These are phyloP conservation scores for Sesbania bispinosa DNA, from an alignment of 306 rosid genomes.

Conservation along the genomic window DNA sequence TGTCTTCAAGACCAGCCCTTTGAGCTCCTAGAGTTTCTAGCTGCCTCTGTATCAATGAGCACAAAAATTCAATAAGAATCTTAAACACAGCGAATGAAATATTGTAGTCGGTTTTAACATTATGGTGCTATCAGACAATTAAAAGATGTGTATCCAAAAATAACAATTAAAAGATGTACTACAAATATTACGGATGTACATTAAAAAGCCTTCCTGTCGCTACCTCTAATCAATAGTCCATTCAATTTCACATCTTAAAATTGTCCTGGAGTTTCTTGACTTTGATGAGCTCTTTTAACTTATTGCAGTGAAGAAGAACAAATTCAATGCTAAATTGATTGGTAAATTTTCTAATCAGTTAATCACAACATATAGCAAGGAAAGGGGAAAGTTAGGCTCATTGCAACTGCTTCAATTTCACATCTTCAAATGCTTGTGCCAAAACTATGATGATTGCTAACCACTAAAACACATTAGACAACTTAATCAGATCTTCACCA, in stretches of 20 bases:
- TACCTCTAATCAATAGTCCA: not conserved
- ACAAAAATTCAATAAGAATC: slow-evolving; percentile 25
- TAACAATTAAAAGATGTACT: slow-evolving; percentile 7
- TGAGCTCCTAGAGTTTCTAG: slow-evolving; percentile 97
- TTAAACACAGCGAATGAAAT: slow-evolving; percentile 14
- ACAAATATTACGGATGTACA: not conserved
- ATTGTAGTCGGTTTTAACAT: not conserved
- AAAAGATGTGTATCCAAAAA: too few relatives aligned
- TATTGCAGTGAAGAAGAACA: not conserved
- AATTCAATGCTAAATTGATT: not conserved
- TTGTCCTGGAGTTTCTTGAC: not conserved
- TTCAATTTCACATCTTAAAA: slow-evolving; percentile 11
- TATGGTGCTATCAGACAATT: not conserved
- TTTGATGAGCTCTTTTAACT: not conserved
- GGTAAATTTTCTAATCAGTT: not conserved
- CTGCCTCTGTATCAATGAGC: slow-evolving; percentile 77
- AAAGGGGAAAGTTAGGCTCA: not conserved
- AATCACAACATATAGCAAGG: not conserved
- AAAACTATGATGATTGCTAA: not conserved
- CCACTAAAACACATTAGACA: not conserved
- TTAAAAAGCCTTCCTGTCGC: not conserved
- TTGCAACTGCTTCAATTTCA: not conserved
- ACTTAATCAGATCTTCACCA: slow-evolving; percentile 8
- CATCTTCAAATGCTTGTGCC: not conserved
- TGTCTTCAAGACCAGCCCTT: slow-evolving; percentile 99